Evolutionary conservation across 2,329 filamentous ascomycete species (phyloP).

Genomic region (Plectosphaerella sp.): DNA sequence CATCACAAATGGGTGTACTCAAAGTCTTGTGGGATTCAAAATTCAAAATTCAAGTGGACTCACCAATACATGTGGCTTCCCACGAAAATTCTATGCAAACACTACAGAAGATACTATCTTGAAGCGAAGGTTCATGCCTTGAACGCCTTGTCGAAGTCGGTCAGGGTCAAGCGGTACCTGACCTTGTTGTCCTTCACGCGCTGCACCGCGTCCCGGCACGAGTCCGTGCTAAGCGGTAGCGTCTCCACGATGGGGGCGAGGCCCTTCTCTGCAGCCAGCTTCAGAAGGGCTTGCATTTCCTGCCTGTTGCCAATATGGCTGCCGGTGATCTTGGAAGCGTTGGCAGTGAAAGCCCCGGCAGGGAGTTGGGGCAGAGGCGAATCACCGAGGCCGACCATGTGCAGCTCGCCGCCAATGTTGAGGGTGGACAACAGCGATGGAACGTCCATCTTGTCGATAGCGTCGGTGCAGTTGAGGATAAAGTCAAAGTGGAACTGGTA

Average conservation of each 20-base stretch:
- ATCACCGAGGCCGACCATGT: constrained; percentile 54
- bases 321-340: constrained; percentile 30
- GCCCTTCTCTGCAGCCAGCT: constrained; percentile 50
- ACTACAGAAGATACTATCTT: too few species aligned
- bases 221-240: constrained; percentile 61
- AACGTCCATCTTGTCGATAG: constrained; percentile 51
- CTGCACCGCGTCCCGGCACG: constrained; percentile 65
- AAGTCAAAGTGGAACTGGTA: constrained; percentile 47
- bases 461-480: constrained; percentile 45
- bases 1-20: too few species aligned
- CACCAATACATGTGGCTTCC: too few species aligned
- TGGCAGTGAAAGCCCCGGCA: constrained; percentile 34
- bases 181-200: constrained; percentile 68
- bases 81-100: too few species aligned
- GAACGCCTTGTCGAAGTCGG: constrained; percentile 64
- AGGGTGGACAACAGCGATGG: constrained; percentile 44
- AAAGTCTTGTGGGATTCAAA: too few species aligned
- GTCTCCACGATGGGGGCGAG: constrained; percentile 55
- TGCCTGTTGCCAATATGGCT: constrained; percentile 59
- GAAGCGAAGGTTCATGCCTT: background rate
- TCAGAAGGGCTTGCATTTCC: constrained; percentile 54
- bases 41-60: too few species aligned
- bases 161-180: constrained; percentile 67
- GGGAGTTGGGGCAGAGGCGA: constrained; percentile 38
- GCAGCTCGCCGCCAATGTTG: constrained; percentile 50